Evolutionary conservation across 2,329 filamentous ascomycete genomes (phyloP), one percentile per base, ranked within the genome.

Genomic region (Phaeosphaeriaceae sp.): DNA sequence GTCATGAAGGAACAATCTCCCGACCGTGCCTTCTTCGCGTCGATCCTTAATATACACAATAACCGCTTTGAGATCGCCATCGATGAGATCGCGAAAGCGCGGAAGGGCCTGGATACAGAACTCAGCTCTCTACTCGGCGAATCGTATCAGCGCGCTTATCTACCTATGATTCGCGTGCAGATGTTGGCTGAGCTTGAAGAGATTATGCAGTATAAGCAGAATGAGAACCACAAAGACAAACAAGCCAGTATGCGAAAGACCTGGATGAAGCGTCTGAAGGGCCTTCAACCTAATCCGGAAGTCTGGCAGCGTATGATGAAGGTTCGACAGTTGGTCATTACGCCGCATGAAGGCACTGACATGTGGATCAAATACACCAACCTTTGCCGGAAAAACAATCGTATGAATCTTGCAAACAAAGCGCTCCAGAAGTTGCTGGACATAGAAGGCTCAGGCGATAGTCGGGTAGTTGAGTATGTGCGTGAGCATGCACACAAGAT

Each of bases 331-430:
- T 81, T 99, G 42, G 94, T 99, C 50, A 93, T 97, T 53, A 87
- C 87, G 0, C 93, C 95, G 0, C 85, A 85, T 28, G 92, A 99
- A 71, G 97, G 97, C 66, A 91, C 96, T 80, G 90, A 96, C 66
- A 99, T 99, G 92, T 97, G 92, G 87, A 97, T 99, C 79, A 99
- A 99, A 72, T 99, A 97, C 71, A 90, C 94, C 65, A 99, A 97
- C 65, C 84, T 99, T 5, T 99, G 95, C 74, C 89, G 95, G 65
- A 99, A 99, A 74, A 96, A 93, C 36, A 89, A 91, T 49, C 88
- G 94, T 23, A 92, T 93, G 81, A 93, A 94, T 8, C 83, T 99
- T 40, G 94, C 94, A 1, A 94, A 99, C 76, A 95, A 96, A 76
- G 95, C 92, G 9, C 79, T 99, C 44, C 92, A 94, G 70, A 90